Evolutionary conservation across 768 basidiomycete genomes (phyloP), one percentile per base, ranked within the genome.

Genomic region (Tubosaeta sp.): DNA sequence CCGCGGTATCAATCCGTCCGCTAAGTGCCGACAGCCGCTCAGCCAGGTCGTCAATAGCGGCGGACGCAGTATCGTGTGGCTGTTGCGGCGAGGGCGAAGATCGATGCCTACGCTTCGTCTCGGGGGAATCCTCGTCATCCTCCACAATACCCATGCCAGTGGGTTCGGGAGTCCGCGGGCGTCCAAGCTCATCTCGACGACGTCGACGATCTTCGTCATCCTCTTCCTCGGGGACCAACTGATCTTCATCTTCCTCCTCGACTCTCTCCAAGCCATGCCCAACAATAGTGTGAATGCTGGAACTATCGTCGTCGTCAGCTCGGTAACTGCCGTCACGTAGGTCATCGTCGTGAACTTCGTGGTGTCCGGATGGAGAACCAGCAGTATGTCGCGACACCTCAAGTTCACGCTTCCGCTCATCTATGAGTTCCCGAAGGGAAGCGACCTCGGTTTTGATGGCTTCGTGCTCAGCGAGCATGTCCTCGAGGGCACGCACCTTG

Each of bases 111-210:
- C 46, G 45, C 39, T 59, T 66, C 29, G 59, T 45, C 18, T 49
- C 46, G 1, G 65, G 57, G n/a, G 58, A 62, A 32, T 72, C 67
- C 8, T 80, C 74, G 42, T 79, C 74, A 31, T 74, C 76, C 45
- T 65, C 77, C 42, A 64, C 62, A 69, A 79, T 76, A 34, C 78
- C 78, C 70, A 78, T 78, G 43, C 73, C 74, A 11, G 80, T 81
- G 5, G 90, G 91, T 62, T 93, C 91, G 0, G 90, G 91, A 6
- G 92, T 94, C 7, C 78, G 74, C 4, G 90, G 90, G 36, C 89
- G 76, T 2, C 84, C 86, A 19, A 84, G 70, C 57, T 83, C 83
- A 40, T 79, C 76, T 41, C 75, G 71, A 49, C 71, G 64, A 48
- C 65, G 63, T 21, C 65, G 61, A 44, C 77, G 70, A 43, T 81